phyloP scores from a whole-genome alignment of 768 basidiomycete species.

The Boletus speciosus region DNA sequence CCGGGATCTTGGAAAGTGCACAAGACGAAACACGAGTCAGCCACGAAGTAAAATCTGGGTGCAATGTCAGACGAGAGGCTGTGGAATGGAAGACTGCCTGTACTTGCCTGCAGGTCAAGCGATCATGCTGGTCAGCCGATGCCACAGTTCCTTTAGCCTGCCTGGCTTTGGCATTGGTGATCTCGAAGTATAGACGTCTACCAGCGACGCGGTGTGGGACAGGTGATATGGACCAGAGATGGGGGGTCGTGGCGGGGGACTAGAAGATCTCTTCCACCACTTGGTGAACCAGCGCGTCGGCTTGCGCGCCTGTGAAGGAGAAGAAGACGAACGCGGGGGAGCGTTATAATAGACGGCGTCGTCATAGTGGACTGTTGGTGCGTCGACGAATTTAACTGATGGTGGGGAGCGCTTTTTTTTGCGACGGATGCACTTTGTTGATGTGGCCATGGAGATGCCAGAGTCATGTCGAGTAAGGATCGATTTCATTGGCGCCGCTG shows the following conservation, averaged over 20 bases:
- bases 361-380: slow-evolving; percentile 56
- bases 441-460: slow-evolving; percentile 42
- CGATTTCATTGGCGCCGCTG: slow-evolving; percentile 41
- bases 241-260: slow-evolving; percentile 22
- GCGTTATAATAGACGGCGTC: slow-evolving; percentile 10
- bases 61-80: not conserved
- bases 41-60: not conserved
- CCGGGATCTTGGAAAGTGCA: not conserved
- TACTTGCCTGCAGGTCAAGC: slow-evolving; percentile 15
- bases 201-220: slow-evolving; percentile 32
- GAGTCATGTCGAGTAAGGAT: slow-evolving; percentile 54
- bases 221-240: slow-evolving; percentile 33
- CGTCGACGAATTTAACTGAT: slow-evolving; percentile 70
- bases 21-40: not conserved
- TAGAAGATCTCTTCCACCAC: slow-evolving; percentile 25
- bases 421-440: slow-evolving; percentile 24
- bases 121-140: slow-evolving; percentile 19
- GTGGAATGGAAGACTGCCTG: not conserved
- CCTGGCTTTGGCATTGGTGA: slow-evolving; percentile 17
- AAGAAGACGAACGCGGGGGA: slow-evolving; percentile 14
- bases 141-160: slow-evolving; percentile 29
- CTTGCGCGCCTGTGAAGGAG: slow-evolving; percentile 7
- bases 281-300: slow-evolving; percentile 23
- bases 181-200: slow-evolving; percentile 19
- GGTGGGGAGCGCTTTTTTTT: slow-evolving; percentile 33